These are phyloP conservation scores for Conringia planisiliqua DNA, from an alignment of 345 rosid species.

Conservation along the genomic window DNA sequence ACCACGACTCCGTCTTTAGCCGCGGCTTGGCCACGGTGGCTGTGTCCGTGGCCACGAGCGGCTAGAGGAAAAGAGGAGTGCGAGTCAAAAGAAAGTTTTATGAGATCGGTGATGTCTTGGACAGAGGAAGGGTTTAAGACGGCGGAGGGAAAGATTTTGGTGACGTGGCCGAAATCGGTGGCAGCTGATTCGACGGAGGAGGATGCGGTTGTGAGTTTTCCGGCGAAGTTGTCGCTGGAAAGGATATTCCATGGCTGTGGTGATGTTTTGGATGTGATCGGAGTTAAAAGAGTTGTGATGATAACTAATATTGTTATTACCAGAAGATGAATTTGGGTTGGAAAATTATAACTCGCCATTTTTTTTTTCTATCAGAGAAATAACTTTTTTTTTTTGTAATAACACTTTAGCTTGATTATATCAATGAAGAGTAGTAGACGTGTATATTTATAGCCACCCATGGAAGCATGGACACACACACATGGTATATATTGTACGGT, in stretches of 20 bases:
- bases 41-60: slow-evolving; percentile 81
- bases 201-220: slow-evolving; percentile 26
- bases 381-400: neutral
- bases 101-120: slow-evolving; percentile 47
- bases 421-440: neutral
- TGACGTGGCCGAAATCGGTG: slow-evolving; percentile 62
- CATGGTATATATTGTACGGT: neutral
- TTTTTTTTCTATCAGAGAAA: neutral
- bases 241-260: slow-evolving; percentile 34
- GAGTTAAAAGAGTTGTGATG: slow-evolving; percentile 22
- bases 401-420: neutral
- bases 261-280: slow-evolving; percentile 26
- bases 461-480: neutral
- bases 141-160: slow-evolving; percentile 47
- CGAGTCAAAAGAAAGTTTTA: slow-evolving; percentile 38
- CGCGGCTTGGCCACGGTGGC: slow-evolving; percentile 71
- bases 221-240: slow-evolving; percentile 17
- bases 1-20: slow-evolving; percentile 68
- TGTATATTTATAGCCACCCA: slow-evolving; percentile 20
- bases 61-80: slow-evolving; percentile 45
- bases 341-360: slow-evolving; percentile 19
- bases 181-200: slow-evolving; percentile 43
- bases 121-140: slow-evolving; percentile 64
- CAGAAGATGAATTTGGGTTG: slow-evolving; percentile 2
- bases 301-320: slow-evolving; percentile 8